Percentiles rank a stretch among this genome's conserved stretches.
These are phyloP conservation scores for Curvularia sp. DNA, from an alignment of 2,329 filamentous ascomycete genomes.

Conservation along the genomic window DNA sequence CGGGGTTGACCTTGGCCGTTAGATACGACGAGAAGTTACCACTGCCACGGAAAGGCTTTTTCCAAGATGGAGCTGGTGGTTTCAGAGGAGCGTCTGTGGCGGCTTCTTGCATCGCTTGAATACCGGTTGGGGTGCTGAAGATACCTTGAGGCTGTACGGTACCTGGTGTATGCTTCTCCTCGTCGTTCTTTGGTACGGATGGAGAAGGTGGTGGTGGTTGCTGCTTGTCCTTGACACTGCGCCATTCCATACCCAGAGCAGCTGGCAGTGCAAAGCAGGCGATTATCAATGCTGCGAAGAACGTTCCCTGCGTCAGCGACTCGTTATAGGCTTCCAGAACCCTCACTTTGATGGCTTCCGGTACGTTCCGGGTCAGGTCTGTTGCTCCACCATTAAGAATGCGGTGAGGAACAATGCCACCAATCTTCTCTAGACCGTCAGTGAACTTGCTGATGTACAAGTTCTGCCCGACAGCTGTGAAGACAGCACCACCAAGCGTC, in stretches of 20 bases:
- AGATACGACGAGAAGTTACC: constrained; percentile 35
- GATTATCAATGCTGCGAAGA: constrained; percentile 65
- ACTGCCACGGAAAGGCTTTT: constrained; percentile 30
- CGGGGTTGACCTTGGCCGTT: constrained; percentile 36
- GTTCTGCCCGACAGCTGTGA: constrained; percentile 56
- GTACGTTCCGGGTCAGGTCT: constrained; percentile 56
- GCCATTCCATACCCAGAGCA: constrained; percentile 66
- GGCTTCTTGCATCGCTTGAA: background rate
- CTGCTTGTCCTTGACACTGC: constrained; percentile 64
- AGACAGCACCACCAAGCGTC: constrained; percentile 55
- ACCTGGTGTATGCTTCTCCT: constrained; percentile 19
- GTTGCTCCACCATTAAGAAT: constrained; percentile 61
- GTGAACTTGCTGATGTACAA: constrained; percentile 55
- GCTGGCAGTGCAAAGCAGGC: constrained; percentile 62
- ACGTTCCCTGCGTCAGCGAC: constrained; percentile 51
- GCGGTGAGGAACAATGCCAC: constrained; percentile 49
- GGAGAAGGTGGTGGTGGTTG: background rate
- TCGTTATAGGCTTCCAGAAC: constrained; percentile 42
- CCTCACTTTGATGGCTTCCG: constrained; percentile 16
- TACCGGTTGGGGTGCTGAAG: constrained; percentile 6
- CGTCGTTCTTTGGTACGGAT: constrained; percentile 10
- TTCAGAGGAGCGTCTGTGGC: constrained; percentile 6
- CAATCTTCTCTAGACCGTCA: constrained; percentile 41
- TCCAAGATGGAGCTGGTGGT: constrained; percentile 24
- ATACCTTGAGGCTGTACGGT: background rate